A percentile compares a stretch with the other conserved stretches of the same genome.
These are phyloP conservation scores for Elongisporangium prolatum DNA, from an alignment of 352 stramenopile species.

Conservation along the genomic window DNA sequence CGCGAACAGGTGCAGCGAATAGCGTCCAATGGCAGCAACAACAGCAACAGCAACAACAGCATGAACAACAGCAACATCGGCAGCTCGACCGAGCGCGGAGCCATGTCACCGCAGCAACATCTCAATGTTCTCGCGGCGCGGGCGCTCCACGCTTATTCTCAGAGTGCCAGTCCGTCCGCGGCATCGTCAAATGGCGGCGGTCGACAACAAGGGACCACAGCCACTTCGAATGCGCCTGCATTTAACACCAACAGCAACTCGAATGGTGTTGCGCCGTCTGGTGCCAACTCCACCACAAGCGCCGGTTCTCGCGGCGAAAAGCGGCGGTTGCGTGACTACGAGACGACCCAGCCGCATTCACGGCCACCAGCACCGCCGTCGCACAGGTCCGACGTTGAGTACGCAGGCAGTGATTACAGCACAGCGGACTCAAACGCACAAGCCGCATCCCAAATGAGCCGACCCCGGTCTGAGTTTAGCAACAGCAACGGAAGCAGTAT, in stretches of 20 bases:
- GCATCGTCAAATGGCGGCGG: neutral
- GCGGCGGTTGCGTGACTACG: neutral
- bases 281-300: neutral
- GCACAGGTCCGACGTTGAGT: neutral
- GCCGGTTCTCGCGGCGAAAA: neutral
- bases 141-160: neutral
- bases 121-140: neutral
- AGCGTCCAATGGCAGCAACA: neutral
- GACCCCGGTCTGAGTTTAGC: neutral
- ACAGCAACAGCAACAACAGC: neutral
- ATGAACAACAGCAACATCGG: neutral
- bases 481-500: constrained; percentile 9
- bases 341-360: neutral
- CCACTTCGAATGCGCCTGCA: neutral
- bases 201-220: neutral
- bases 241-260: neutral
- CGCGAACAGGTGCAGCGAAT: neutral
- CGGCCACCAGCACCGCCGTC: neutral
- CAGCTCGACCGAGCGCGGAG: neutral
- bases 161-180: neutral
- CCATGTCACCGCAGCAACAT: neutral
- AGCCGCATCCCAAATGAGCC: neutral
- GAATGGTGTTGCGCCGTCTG: neutral
- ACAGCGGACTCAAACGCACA: neutral
- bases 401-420: neutral